These are phyloP conservation scores for Pseudopithomyces chartarum DNA, from an alignment of 2,329 filamentous ascomycete species.

Conservation along the genomic window DNA sequence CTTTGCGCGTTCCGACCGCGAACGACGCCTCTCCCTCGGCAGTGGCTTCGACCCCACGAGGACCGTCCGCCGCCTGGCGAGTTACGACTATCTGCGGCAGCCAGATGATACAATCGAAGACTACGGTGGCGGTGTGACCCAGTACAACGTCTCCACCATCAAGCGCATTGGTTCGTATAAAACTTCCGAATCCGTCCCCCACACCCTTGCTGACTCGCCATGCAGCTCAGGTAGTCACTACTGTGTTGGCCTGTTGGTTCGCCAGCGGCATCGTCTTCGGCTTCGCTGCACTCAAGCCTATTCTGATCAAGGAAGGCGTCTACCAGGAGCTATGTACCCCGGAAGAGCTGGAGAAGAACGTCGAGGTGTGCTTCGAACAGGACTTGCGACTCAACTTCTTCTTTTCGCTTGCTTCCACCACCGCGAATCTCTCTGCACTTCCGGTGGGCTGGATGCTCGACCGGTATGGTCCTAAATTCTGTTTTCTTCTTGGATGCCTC, in stretches of 20 bases:
- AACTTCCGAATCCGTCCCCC: constrained; percentile 13
- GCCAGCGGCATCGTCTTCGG: constrained; percentile 49
- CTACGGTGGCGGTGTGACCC: constrained; percentile 51
- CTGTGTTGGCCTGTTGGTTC: constrained; percentile 45
- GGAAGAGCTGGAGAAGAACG: constrained; percentile 37
- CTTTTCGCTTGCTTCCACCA: constrained; percentile 45
- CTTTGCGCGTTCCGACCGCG: constrained; percentile 35
- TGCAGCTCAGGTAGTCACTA: constrained; percentile 41
- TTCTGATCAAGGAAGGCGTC: constrained; percentile 45
- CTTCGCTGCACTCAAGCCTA: constrained; percentile 48
- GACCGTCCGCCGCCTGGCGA: constrained; percentile 48
- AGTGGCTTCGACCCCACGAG: constrained; percentile 31
- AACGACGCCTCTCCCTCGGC: constrained; percentile 36
- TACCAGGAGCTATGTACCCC: constrained; percentile 43
- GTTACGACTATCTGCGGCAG: constrained; percentile 55
- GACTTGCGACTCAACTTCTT: constrained; percentile 46
- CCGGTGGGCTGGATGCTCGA: constrained; percentile 44
- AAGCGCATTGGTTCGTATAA: constrained; percentile 35
- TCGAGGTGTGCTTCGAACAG: constrained; percentile 47
- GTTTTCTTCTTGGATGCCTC: constrained; percentile 37
- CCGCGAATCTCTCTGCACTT: constrained; percentile 45
- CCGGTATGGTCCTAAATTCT: constrained; percentile 42
- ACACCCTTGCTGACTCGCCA: constrained; percentile 13
- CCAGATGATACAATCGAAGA: constrained; percentile 45
- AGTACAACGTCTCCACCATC: constrained; percentile 54